These are phyloP conservation scores for Panicum hallii DNA, from an alignment of 202 grass and related monocot species.

Conservation along the genomic window DNA sequence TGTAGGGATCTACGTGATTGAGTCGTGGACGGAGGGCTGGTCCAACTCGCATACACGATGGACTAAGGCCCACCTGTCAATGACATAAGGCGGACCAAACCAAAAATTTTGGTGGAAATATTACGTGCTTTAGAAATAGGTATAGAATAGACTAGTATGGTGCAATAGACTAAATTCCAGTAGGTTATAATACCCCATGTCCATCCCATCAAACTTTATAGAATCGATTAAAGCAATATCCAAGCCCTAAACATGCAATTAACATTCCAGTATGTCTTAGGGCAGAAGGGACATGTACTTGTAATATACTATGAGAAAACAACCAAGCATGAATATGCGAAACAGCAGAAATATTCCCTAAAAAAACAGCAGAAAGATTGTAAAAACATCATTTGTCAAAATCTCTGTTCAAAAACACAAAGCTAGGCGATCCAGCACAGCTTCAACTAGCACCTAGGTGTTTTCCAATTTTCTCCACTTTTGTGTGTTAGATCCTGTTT, in stretches of 20 bases:
- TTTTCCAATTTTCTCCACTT: not conserved
- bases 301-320: not conserved
- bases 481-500: not conserved
- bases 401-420: not conserved
- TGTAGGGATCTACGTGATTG: no score
- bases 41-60: no score
- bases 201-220: constrained; percentile 33
- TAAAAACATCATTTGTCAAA: not conserved
- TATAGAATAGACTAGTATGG: not conserved
- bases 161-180: constrained; percentile 7
- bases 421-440: not conserved
- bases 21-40: no score
- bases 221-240: constrained; percentile 1
- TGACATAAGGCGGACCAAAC: no score
- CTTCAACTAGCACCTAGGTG: not conserved
- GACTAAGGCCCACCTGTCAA: no score
- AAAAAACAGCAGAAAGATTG: not conserved
- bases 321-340: not conserved
- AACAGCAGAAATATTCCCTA: not conserved
- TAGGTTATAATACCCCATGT: not conserved
- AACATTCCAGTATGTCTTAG: not conserved
- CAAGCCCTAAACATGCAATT: not conserved
- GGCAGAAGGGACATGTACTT: not conserved
- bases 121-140: no score
- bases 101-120: no score